Conservation (phyloP, 1,284 basidiomycete species). For the Ceratorhiza oryzae-sativae region DNA sequence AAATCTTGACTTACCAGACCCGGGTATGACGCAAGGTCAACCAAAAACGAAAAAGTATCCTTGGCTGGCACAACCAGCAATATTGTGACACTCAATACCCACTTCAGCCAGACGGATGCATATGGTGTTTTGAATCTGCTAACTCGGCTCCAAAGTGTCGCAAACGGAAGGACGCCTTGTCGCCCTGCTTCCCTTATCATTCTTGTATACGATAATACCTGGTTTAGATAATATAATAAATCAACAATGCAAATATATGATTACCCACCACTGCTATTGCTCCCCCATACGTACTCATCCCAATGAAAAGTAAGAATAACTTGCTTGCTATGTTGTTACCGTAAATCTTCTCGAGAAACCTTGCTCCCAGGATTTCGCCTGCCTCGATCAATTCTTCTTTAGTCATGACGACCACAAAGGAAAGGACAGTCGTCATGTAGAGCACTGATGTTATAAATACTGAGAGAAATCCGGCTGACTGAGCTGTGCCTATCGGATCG, state of each 20-base stretch:
- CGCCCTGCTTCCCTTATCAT: conserved; percentile 51
- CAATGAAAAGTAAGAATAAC: conserved; percentile 51
- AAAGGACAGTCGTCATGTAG: conserved; percentile 11
- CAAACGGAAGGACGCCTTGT: conserved; percentile 51
- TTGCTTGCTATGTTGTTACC: conserved; percentile 51
- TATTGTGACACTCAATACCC: conserved; percentile 59
- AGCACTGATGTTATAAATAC: conserved; percentile 41
- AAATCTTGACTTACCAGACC: conserved; percentile 41
- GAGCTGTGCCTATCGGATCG: conserved; percentile 61
- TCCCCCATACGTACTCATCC: conserved; percentile 48
- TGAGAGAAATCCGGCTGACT: conserved; percentile 60
- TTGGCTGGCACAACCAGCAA: conserved; percentile 62
- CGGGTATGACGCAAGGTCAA: conserved; percentile 48
- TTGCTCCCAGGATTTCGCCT: conserved; percentile 59
- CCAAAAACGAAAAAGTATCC: conserved; percentile 61
- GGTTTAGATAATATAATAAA: conserved; percentile 41
- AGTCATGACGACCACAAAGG: conserved; percentile 52
- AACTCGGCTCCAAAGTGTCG: conserved; percentile 48
- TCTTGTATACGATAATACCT: conserved; percentile 52
- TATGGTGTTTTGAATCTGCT: conserved; percentile 50
- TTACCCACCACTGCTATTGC: conserved; percentile 50
- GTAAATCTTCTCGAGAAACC: conserved; percentile 65
- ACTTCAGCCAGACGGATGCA: conserved; percentile 58
- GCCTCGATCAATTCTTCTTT: conserved; percentile 57
- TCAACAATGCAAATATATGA: conserved; percentile 43